Conservation (phyloP, 2,329 filamentous ascomycete genomes). For the Penicillium capsulatum region DNA sequence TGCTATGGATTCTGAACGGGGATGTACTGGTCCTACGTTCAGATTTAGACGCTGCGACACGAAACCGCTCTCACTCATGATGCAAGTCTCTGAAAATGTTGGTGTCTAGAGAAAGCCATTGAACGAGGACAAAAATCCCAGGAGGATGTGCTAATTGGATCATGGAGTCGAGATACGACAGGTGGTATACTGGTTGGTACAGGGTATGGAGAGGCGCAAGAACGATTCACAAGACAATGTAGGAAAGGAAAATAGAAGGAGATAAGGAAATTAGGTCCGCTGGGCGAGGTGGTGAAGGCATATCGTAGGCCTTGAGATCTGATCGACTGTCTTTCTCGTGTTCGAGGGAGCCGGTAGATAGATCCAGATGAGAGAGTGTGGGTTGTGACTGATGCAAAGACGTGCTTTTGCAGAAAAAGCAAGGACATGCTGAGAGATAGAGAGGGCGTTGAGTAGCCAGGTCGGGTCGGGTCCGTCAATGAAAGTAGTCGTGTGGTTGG, state of each 20-base stretch:
- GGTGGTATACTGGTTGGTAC: conserved; percentile 27
- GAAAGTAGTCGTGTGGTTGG: conserved; percentile 1
- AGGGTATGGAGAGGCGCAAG: conserved; percentile 19
- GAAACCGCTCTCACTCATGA: too few relatives aligned
- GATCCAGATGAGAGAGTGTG: neutral
- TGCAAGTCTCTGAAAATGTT: neutral
- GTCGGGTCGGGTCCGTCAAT: conserved; percentile 7
- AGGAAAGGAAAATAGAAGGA: conserved; percentile 4
- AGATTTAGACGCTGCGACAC: too few relatives aligned
- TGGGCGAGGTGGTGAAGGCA: conserved; percentile 4
- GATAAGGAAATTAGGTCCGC: conserved; percentile 8
- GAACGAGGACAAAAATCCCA: conserved; percentile 1
- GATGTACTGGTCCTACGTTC: too few relatives aligned
- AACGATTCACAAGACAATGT: conserved; percentile 8
- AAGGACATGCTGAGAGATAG: conserved; percentile 6
- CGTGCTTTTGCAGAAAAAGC: neutral
- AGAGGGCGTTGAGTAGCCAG: conserved; percentile 11
- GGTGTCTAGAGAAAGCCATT: neutral
- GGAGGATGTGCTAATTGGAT: conserved; percentile 11
- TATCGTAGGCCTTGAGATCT: conserved; percentile 1
- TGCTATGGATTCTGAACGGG: too few relatives aligned
- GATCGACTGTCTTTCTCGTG: neutral
- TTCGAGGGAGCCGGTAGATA: conserved; percentile 2
- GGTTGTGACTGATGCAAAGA: conserved; percentile 3
- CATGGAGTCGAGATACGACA: conserved; percentile 12